Evolutionary conservation across 2,329 filamentous ascomycete species (phyloP), one percentile per base, ranked within the genome.

Genomic region (Talaromyces pinophilus): DNA sequence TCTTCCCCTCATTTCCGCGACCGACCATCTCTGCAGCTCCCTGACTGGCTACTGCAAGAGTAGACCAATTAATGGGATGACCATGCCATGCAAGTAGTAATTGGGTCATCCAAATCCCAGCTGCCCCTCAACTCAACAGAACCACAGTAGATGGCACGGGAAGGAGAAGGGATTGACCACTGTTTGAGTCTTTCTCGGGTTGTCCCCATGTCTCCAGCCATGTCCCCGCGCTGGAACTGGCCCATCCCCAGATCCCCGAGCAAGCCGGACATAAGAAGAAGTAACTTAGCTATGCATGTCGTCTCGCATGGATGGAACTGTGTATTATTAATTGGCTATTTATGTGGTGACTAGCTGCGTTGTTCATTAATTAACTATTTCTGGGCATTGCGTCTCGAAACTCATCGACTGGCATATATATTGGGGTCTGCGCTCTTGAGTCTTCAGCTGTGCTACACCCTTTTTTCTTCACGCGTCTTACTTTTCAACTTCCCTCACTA

Each of bases 1-100:
- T 25, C 11, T 38, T 62, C 60, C 60, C 60, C 60, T 62, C 60
- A 62, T 52, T 62, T 62, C 60, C 60, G 60, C 46, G 60, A 62
- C 44, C 44, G 44, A 62, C 30, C 22, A 22, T 22, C 42, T 15
- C 30, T 48, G 28, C 30, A 44, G 25, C 57, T 42, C 22, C 13
- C 38, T 59, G 35, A 59, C 35, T 59, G 57, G 57, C 38, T 40
- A 25, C 57, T 38, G 7, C 19, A 1, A 19, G 19, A 19, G 19
- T 54, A 30, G 25, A 10, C 35, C 19, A 28, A 44, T 22, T 17
- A 17, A 28, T 59, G 57, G 35, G 35, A 33, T 54, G 50, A 33
- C n/a, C 50, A 33, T 33, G 28, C 15, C 15, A 33, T 30, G 50
- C 15, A 5, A 6, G 30, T 30, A 13, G 28, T 28, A 35, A 54